Conservation (phyloP, 352 stramenopile genomes). For the Globisporangium emineosum region DNA sequence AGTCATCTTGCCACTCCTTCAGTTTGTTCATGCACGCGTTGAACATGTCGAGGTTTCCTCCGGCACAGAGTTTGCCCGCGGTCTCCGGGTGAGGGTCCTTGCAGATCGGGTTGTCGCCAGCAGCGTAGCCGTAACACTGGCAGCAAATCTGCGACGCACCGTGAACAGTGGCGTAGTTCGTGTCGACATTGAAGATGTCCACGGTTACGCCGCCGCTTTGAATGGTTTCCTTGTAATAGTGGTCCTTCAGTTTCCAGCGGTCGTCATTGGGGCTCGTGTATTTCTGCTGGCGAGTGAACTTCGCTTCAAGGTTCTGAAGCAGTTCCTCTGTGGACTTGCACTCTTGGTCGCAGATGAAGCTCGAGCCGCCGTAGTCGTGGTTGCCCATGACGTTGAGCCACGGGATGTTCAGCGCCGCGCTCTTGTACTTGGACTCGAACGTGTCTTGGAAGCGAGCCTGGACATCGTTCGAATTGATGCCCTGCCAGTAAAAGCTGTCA, state of each 20-base stretch:
- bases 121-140: conserved; percentile 66
- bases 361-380: conserved; percentile 79
- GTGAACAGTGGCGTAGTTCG: conserved; percentile 61
- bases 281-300: conserved; percentile 53
- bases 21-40: conserved; percentile 57
- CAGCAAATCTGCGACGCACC: conserved; percentile 66
- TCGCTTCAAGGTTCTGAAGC: conserved; percentile 42
- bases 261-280: conserved; percentile 76
- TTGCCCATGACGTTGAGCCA: conserved; percentile 81
- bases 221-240: conserved; percentile 69
- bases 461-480: conserved; percentile 41
- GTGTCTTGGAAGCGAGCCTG: conserved; percentile 61
- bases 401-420: conserved; percentile 48
- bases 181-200: conserved; percentile 76
- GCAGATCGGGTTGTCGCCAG: conserved; percentile 28
- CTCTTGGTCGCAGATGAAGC: conserved; percentile 59
- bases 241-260: conserved; percentile 62
- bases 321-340: conserved; percentile 50
- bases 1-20: conserved; percentile 50
- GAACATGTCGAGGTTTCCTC: conserved; percentile 50
- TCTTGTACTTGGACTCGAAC: conserved; percentile 68
- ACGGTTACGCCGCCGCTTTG: conserved; percentile 42
- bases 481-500: conserved; percentile 86
- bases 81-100: conserved; percentile 38
- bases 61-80: conserved; percentile 40